phyloP scores from a whole-genome alignment of 208 protist species.

The Kentomonas sorsogonicus region DNA sequence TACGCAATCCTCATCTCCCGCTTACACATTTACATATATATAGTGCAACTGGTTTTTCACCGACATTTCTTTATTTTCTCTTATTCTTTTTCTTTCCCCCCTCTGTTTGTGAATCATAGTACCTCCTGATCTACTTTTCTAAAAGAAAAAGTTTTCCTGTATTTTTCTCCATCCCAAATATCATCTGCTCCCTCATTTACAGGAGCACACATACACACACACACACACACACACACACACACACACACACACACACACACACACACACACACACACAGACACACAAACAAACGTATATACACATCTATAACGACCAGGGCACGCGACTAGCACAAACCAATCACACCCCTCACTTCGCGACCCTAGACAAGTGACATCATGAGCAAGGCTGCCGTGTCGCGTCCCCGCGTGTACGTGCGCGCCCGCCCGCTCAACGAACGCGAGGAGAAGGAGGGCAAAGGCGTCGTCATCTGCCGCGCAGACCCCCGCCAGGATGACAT shows the following conservation, averaged over 20 bases:
- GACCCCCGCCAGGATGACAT: conserved; percentile 59
- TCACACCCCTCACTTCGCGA: not conserved
- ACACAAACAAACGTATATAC: not conserved
- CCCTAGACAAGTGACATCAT: conserved; percentile 17
- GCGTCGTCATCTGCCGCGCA: conserved; percentile 54
- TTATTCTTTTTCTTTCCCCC: conserved; percentile 7
- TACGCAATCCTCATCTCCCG: not conserved
- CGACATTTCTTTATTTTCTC: conserved; percentile 18
- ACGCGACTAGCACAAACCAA: not conserved
- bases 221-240: too few species aligned
- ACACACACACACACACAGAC: not conserved
- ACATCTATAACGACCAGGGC: not conserved
- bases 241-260: too few species aligned
- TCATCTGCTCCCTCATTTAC: too few species aligned
- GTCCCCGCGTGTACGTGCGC: conserved; percentile 85
- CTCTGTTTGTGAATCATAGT: not conserved
- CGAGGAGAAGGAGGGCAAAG: conserved; percentile 61
- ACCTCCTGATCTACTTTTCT: too few species aligned
- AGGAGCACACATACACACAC: too few species aligned
- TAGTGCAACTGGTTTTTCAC: conserved; percentile 3
- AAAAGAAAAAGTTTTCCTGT: not conserved
- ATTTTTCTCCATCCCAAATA: too few species aligned
- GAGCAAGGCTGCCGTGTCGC: conserved; percentile 68
- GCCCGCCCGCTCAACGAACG: conserved; percentile 84
- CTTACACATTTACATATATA: not conserved